Conservation (phyloP, 2,329 filamentous ascomycete genomes). For the Sordariomycetes sp. region DNA sequence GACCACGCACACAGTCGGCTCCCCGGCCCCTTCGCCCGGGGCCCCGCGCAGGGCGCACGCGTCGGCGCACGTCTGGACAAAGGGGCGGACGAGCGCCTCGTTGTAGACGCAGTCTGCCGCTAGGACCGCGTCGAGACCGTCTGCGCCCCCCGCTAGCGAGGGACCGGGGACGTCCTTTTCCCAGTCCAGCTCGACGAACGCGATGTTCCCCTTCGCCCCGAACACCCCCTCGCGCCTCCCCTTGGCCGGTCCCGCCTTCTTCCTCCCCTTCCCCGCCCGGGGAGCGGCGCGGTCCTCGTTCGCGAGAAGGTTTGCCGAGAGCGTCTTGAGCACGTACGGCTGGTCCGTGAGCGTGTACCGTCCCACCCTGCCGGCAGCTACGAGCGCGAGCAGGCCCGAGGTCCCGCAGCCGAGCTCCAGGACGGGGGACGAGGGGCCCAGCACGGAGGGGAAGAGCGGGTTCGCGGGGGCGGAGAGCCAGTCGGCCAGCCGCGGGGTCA, state of each 20-base stretch:
- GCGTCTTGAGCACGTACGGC: conserved; percentile 65
- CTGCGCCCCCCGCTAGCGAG: conserved; percentile 23
- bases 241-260: background rate
- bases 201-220: conserved; percentile 26
- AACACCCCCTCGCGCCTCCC: background rate
- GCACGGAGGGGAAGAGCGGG: conserved; percentile 39
- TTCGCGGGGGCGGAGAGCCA: conserved; percentile 63
- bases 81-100: conserved; percentile 68
- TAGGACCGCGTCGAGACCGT: conserved; percentile 60
- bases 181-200: conserved; percentile 68
- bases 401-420: conserved; percentile 87
- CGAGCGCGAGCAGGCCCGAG: conserved; percentile 65
- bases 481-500: conserved; percentile 70
- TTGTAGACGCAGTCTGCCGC: conserved; percentile 97
- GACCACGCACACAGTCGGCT: conserved; percentile 63
- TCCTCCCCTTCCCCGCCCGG: background rate
- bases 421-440: conserved; percentile 48
- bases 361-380: conserved; percentile 41
- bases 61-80: conserved; percentile 74
- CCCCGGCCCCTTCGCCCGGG: conserved; percentile 4
- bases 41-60: conserved; percentile 48
- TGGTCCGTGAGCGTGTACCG: conserved; percentile 81
- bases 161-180: conserved; percentile 50
- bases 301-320: conserved; percentile 65
- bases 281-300: conserved; percentile 29